Base-by-base conservation (phyloP, 768 basidiomycete species). In the Phallus indusiatus region DNA sequence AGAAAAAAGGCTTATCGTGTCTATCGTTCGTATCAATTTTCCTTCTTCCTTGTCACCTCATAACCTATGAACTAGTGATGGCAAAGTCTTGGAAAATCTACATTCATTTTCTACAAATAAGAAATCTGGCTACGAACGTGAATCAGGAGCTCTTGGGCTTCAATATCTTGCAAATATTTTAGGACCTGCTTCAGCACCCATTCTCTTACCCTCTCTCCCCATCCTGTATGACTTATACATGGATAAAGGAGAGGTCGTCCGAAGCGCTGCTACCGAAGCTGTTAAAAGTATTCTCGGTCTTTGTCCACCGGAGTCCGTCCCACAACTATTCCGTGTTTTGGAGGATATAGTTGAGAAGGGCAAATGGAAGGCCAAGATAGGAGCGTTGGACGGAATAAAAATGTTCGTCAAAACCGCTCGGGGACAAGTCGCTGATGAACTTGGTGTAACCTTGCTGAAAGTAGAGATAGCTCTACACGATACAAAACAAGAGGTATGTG, bases 321-420 rank as follows among this genome's bases (percentile, higher is more conserved):
- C 81, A 28, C 65, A 81, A 56, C 81, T 87, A 7, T 90, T 89
- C 64, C 76, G 82, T 47, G 72, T 76, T 22, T 77, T 97, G 24
- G 86, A 87, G 67, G 76, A 76, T 28, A 81, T 94, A 61, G 70
- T 97, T 21, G 87, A 91, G 57, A 79, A 78, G 53, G 91, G 90
- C 50, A 95, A 96, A 73, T 98, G 95, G 95, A 81, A 86, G 63
- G 83, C 87, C 60, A 97, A 97, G 76, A 86, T 96, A n/a, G 93
- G 89, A 16, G 90, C 85, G 7, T 74, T 98, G 34, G 93, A 96
- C 64, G 83, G 92, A 1, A 80, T 97, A 68, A 90, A 84, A 68
- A 74, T 70, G 48, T 85, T 93, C 63, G 86, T 86, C 33, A 75
- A 75, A 47, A 75, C 81, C 16, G 86, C 88, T 54, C 80, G 79